Base-by-base conservation (phyloP, 768 basidiomycete genomes). In the Amylocystis lapponica region DNA sequence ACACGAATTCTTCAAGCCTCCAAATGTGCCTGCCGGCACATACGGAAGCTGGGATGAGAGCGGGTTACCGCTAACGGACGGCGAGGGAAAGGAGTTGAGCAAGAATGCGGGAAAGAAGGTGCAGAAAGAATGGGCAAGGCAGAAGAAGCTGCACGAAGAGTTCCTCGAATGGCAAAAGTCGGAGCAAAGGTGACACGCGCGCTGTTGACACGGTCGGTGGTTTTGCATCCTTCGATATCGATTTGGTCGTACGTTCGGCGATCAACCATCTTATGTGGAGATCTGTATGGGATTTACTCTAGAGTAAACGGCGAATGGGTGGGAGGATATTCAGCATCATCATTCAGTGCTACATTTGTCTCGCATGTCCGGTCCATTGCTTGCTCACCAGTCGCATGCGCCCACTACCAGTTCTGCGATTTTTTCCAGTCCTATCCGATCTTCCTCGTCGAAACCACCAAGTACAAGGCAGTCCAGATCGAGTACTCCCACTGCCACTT, bases 31-130 rank as follows among this genome's bases (percentile, higher is more conserved):
- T 2, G 76, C 83, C 55, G 85, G 82, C 13, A 68, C 63, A n/a
- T 98, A 87, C 57, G 67, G 77, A 6, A 82, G 78, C 39, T 99
- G 91, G 89, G 78, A 93, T 62, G 87, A 83, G 37, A 64, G 72
- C 30, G 96, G 96, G 0, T 45, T 97, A 31, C 96, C 96, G 19
- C 71, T 83, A 11, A 85, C 84, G n/a, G 90, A 94, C 56, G 76
- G 71, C 0, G 78, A 86, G 37, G 94, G 93, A 5, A 81, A 83
- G 49, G 91, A 91, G 52, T 62, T 98, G 22, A 83, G 81, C 58
- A 96, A 95, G 70, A 86, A 72, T 49, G 71, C 75, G 45, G 64
- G 58, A 33, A 99, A 97, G 74, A 92, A 81, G 57, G 61, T 81
- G 19, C 66, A 67, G 60, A 97, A 96, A 64, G 78, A 81, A 23